phyloP scores from a whole-genome alignment of 2,329 filamentous ascomycete species.

The Podosphaera xanthii region DNA sequence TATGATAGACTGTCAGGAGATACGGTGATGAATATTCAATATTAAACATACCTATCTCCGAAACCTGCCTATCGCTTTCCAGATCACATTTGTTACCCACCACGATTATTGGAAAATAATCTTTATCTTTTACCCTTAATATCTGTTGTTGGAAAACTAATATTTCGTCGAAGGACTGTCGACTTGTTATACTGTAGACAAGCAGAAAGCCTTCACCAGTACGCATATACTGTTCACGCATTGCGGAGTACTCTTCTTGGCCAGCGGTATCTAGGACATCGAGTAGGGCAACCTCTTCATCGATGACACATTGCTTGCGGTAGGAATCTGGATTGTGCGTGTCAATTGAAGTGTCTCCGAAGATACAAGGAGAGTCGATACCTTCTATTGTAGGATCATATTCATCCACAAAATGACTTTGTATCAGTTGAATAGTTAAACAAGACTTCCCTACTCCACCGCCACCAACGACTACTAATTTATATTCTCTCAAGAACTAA shows the following conservation, averaged over 20 bases:
- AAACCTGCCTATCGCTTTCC: conserved; percentile 75
- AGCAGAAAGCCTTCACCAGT: conserved; percentile 95
- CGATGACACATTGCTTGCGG: conserved; percentile 98
- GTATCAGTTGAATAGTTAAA: conserved; percentile 64
- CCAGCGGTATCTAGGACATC: conserved; percentile 96
- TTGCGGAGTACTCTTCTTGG: conserved; percentile 97
- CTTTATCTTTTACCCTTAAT: conserved; percentile 94
- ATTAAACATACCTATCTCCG: conserved; percentile 54
- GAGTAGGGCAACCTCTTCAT: conserved; percentile 90
- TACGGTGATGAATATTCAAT: no score
- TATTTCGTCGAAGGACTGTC: conserved; percentile 96
- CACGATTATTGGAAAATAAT: conserved; percentile 98
- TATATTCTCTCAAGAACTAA: conserved; percentile 77
- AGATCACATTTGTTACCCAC: conserved; percentile 99
- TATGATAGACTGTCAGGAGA: no score
- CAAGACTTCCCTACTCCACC: conserved; percentile 98
- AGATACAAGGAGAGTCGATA: conserved; percentile 21
- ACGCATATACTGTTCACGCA: conserved; percentile 99
- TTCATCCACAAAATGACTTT: conserved; percentile 3
- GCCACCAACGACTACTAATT: conserved; percentile 89
- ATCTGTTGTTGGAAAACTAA: conserved; percentile 98
- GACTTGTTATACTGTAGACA: conserved; percentile 93
- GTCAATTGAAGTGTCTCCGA: not conserved
- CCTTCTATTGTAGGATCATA: conserved; percentile 25
- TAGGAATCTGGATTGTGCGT: conserved; percentile 53